Evolutionary conservation across 805 yeast genomes (phyloP).

Genomic region (Lipomyces mesembrius): DNA sequence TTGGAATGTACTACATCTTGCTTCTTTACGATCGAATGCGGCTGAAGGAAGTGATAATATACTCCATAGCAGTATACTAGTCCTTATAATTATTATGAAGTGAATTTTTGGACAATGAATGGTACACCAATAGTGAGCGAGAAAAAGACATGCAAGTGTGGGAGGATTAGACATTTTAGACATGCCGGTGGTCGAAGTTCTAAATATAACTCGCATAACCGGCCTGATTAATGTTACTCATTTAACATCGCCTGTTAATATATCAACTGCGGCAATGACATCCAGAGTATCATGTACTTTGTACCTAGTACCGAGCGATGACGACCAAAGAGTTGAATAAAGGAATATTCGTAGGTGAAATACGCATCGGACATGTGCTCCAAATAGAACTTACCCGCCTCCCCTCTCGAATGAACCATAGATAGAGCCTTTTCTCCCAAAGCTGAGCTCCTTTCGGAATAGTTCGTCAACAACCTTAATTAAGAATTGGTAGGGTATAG

Average conservation of each 20-base stretch:
- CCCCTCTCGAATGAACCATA: neutral
- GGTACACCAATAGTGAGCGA: neutral
- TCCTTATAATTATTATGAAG: neutral
- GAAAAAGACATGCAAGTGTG: neutral
- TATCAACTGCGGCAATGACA: neutral
- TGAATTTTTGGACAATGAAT: neutral
- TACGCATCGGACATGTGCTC: too few relatives aligned
- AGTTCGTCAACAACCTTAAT: neutral
- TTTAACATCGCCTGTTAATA: neutral
- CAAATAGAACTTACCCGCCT: too few relatives aligned
- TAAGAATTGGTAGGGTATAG: neutral
- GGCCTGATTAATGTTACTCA: too few relatives aligned
- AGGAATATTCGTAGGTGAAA: too few relatives aligned
- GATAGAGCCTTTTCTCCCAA: neutral
- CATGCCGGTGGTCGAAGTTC: neutral
- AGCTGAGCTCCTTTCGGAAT: neutral
- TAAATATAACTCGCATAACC: neutral
- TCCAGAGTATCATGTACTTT: neutral
- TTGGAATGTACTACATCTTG: neutral
- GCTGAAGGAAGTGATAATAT: neutral
- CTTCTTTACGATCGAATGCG: too few relatives aligned
- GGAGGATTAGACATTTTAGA: neutral
- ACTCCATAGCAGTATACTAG: neutral
- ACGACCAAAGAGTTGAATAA: too few relatives aligned
- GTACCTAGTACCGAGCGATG: too few relatives aligned